These are phyloP conservation scores for Clathrospora elynae DNA, from an alignment of 2,329 filamentous ascomycete genomes.

Conservation along the genomic window DNA sequence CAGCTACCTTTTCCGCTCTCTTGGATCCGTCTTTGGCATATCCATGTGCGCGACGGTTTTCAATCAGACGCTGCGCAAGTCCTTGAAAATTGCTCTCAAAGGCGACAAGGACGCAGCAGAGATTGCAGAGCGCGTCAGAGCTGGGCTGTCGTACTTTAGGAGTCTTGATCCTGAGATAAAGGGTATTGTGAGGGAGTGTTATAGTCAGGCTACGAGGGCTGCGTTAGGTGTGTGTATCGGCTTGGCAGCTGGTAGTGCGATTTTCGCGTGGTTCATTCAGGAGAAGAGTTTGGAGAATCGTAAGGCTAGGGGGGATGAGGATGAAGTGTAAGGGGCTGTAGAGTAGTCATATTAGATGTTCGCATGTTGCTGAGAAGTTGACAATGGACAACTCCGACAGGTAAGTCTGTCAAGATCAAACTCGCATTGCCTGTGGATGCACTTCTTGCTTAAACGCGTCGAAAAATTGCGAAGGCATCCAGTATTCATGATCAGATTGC, in stretches of 20 bases:
- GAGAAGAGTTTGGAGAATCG: constrained; percentile 47
- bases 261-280: constrained; percentile 53
- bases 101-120: constrained; percentile 64
- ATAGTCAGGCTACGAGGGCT: constrained; percentile 61
- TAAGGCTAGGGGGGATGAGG: constrained; percentile 2
- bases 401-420: too few species aligned
- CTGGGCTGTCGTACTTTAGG: constrained; percentile 72
- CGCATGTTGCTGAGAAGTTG: too few species aligned
- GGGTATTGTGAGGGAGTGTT: constrained; percentile 67
- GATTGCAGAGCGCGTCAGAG: constrained; percentile 71
- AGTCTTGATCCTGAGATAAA: constrained; percentile 65
- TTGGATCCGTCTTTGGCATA: constrained; percentile 69
- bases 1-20: constrained; percentile 78
- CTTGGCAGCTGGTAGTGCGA: constrained; percentile 57
- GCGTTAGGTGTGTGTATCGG: constrained; percentile 58
- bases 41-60: constrained; percentile 73
- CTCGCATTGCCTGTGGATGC: too few species aligned
- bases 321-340: neutral
- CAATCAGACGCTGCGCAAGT: constrained; percentile 67
- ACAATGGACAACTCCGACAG: too few species aligned
- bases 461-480: too few species aligned
- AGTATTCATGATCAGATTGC: too few species aligned
- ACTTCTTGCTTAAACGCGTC: too few species aligned
- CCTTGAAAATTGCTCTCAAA: constrained; percentile 60
- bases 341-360: too few species aligned